Evolutionary conservation across 75 land plant species (phyloP), one percentile per base, ranked within the genome.

Genomic region (Cupressus sempervirens): DNA sequence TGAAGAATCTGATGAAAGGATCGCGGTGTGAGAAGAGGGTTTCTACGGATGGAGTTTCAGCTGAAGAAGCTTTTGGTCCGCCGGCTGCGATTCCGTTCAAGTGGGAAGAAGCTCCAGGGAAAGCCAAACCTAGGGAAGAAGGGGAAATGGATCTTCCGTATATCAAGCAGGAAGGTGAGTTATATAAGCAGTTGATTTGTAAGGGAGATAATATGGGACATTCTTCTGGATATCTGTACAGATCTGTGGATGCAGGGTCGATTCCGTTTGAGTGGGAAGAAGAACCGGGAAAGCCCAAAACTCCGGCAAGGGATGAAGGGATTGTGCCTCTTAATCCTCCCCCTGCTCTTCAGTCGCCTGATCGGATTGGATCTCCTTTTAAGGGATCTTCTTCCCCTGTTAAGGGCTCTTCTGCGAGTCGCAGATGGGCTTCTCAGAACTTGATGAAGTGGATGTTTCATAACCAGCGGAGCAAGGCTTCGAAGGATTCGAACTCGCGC

Each of bases 81-180:
- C 50, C 30, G 10, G 81, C 40, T 7, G 81, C 81, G 8, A 40
- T 79, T 38, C 81, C 81, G 4, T 79, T 79, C 81, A 79, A 79
- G 29, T 79, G 81, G 81, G 81, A 79, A 48, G 81, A 79, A n/a
- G 40, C 48, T 3, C 81, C 81, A 0, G 81, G 81, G 5, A 76
- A 76, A 40, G 79, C 79, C 38, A 79, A 79, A 12, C 48, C 50
- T 1, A 45, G 9, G 30, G 48, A 41, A n/a, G n/a, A 41, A 41
- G 81, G n/a, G 10, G 48, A 46, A 46, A 3, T 3, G n/a, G 35
- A 0, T 4, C 8, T 26, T 79, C 81, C 26, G 30, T 32, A 79
- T 23, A 79, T 45, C 14, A 45, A 79, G n/a, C 13, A 29, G 5
- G 50, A n/a, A 23, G 50, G 40, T 10, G 81, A 79, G 0, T 38